Base-by-base conservation (phyloP, 768 basidiomycete genomes). In the Lentinula aciculospora region DNA sequence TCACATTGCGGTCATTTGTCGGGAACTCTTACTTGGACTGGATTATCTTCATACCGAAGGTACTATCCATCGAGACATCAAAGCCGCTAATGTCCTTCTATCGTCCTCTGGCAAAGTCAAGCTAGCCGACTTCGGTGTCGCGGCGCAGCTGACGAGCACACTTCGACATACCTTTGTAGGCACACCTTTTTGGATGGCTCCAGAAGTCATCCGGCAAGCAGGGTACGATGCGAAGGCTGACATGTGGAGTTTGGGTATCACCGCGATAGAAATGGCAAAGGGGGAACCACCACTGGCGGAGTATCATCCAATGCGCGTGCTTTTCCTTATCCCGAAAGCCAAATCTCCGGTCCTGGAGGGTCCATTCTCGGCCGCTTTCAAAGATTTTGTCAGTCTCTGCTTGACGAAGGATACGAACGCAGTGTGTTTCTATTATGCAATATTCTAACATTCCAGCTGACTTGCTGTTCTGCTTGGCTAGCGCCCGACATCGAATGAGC, bases 21-120 rank as follows among this genome's bases (percentile, higher is more conserved):
- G 92, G 51, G 96, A 99, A 68, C 84, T 98, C 1, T 80, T 99
- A 25, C 75, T 89, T 27, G 97, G 97, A 23, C 84, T 99, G 28
- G 92, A 95, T 59, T 99, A 99, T 69, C 84, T 98, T n/a, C 97
- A 98, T 67, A 81, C 82, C 17, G 92, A 98, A 68, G 88, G 91
- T 54, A 98, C 95, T 60, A 98, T 99, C 59, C 97, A 99, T 71
- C 88, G 97, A 46, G 97, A 99, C 67, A 98, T 99, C 80, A 99
- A 99, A 69, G 97, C 96, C 1, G 96, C 96, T 40, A 99, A 99
- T 65, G 82, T 99, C 55, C 79, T 98, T 5, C 81, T 98, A 27
- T 93, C 92, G 3, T 89, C 91, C 3, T 83, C 84, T 0, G 97
- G 97, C 29, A 90, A 87, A 69, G 96, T 98, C 70, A 98, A 99